Conservation (phyloP, 257 asterid genomes). For the Ajuga chamaepitys region DNA sequence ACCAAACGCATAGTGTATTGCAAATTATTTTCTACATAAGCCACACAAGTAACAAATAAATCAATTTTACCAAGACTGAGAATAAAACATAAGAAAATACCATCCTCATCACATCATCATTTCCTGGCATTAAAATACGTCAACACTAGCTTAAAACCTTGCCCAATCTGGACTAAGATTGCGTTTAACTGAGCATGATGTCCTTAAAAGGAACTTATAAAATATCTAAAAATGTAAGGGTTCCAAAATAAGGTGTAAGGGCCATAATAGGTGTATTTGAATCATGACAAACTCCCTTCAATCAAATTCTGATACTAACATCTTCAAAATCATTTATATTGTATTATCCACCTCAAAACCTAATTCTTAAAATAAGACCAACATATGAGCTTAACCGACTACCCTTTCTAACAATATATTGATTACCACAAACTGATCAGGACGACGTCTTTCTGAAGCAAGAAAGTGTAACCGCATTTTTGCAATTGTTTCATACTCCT, state of each 20-base stretch:
- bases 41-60: neutral
- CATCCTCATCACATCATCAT: neutral
- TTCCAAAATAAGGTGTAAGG: neutral
- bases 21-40: neutral
- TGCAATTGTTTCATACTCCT: slow-evolving; percentile 71
- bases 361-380: neutral
- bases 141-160: too few relatives aligned
- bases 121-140: too few relatives aligned
- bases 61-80: neutral
- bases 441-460: slow-evolving; percentile 83
- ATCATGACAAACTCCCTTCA: neutral
- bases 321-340: neutral
- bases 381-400: neutral
- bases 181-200: too few relatives aligned
- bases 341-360: neutral
- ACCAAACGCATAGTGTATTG: neutral
- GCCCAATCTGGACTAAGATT: too few relatives aligned
- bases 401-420: slow-evolving; percentile 9
- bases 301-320: neutral
- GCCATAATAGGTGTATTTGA: neutral
- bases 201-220: too few relatives aligned
- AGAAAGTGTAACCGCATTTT: slow-evolving; percentile 86
- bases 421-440: slow-evolving; percentile 81
- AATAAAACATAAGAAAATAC: neutral
- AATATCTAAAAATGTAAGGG: too few relatives aligned